Conservation (phyloP, 441 rosid genomes). For the Biscutella auriculata region DNA sequence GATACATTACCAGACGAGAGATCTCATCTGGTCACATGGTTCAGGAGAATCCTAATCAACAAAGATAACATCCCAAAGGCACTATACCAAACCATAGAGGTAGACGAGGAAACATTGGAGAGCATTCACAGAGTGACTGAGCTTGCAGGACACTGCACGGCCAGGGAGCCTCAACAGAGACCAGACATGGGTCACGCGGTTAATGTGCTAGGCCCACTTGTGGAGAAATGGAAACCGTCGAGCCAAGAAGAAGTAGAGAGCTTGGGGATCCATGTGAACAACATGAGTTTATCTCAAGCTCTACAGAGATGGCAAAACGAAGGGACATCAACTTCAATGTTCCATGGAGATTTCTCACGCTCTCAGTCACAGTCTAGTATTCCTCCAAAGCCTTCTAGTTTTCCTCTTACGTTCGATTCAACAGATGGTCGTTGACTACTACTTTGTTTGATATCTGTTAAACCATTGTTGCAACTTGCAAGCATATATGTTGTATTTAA, state of each 20-base stretch:
- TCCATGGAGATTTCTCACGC: conserved; percentile 21
- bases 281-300: conserved; percentile 53
- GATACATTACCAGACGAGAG: conserved; percentile 46
- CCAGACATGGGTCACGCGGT: conserved; percentile 77
- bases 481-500: conserved; percentile 14
- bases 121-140: conserved; percentile 51
- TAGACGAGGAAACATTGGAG: conserved; percentile 40
- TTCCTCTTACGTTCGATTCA: conserved; percentile 33
- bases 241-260: conserved; percentile 36
- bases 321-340: conserved; percentile 41
- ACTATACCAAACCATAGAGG: conserved; percentile 31
- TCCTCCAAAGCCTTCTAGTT: conserved; percentile 37
- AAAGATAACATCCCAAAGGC: conserved; percentile 43
- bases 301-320: conserved; percentile 60
- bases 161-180: conserved; percentile 49
- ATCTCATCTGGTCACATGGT: conserved; percentile 58
- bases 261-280: conserved; percentile 36
- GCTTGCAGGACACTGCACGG: conserved; percentile 67
- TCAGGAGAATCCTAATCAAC: conserved; percentile 39
- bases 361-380: conserved; percentile 45
- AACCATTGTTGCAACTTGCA: neutral
- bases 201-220: conserved; percentile 49
- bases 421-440: conserved; percentile 36
- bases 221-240: conserved; percentile 58
- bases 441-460: neutral